Evolutionary conservation across 2,329 filamentous ascomycete genomes (phyloP), one percentile per base, ranked within the genome.

Genomic region (Aciculosporium take): DNA sequence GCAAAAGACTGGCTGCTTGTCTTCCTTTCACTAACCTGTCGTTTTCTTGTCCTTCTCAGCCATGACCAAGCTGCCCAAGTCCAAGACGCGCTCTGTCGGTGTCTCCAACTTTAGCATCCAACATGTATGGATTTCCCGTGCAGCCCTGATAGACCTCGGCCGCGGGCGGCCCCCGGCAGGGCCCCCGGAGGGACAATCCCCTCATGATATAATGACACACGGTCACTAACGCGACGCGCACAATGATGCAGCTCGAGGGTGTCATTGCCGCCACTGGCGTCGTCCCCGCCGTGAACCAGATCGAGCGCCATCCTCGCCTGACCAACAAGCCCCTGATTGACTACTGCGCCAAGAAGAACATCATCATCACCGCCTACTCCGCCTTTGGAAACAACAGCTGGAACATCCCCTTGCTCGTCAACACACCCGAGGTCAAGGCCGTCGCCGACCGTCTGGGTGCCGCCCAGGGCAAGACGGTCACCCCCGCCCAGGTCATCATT

Each of bases 21-120:
- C 27, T 12, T 29, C 27, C 8, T 15, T n/a, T 24, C 17, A 20
- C 30, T 33, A 33, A 33, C 7, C 13, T 13, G 21, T 32, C 28
- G 8, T 15, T 18, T 15, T 23, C 8, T 20, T 27, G 28, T 7
- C 8, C 10, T 8, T 23, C n/a, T 31, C 31, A 61, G 64, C 64
- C 40, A 53, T 76, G 54, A 72, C 72, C 46, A 63, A 74, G 60
- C 69, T 80, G 13, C 70, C 71, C 45, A 73, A 68, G 49, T 66
- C 63, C 49, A 81, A 81, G 58, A 74, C 72, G 48, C 71, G 69
- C 57, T 75, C 79, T 61, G 75, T 84, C 50, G 80, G 79, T 55
- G 78, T 85, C 48, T 83, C 79, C 59, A 85, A 85, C 69, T 84
- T 83, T 54, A 72, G 67, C 54, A 73, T 81, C 56, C 70, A 72